Conservation (phyloP, 345 rosid species). For the Citrus glauca region DNA sequence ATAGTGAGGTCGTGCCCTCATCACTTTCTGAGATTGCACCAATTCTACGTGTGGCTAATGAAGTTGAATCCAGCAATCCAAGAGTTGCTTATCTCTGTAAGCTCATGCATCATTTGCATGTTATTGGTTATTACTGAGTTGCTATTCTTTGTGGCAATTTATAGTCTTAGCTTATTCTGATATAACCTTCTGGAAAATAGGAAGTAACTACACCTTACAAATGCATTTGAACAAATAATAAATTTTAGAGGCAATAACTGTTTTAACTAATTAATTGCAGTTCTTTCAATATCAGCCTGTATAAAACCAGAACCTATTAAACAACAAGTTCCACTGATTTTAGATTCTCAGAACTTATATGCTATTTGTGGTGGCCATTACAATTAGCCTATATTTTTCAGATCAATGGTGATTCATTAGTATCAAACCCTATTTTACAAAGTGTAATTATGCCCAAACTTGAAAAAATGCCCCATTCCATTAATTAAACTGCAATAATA, state of each 20-base stretch:
- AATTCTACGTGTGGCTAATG: constrained; percentile 99
- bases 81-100: constrained; percentile 98
- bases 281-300: background rate
- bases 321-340: background rate
- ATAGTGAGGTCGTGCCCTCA: constrained; percentile 98
- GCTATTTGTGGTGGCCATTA: background rate
- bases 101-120: constrained; percentile 6
- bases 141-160: background rate
- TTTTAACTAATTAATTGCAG: background rate
- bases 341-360: background rate
- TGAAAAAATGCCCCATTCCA: background rate
- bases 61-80: constrained; percentile 83
- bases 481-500: background rate
- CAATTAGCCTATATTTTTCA: background rate
- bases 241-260: background rate
- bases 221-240: background rate
- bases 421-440: background rate
- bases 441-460: background rate
- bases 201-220: background rate
- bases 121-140: background rate
- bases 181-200: background rate
- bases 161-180: background rate
- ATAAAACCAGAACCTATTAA: background rate
- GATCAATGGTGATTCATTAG: background rate
- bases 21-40: constrained; percentile 94